phyloP scores from a whole-genome alignment of 306 rosid genomes.

The Casuarina cunninghamiana region DNA sequence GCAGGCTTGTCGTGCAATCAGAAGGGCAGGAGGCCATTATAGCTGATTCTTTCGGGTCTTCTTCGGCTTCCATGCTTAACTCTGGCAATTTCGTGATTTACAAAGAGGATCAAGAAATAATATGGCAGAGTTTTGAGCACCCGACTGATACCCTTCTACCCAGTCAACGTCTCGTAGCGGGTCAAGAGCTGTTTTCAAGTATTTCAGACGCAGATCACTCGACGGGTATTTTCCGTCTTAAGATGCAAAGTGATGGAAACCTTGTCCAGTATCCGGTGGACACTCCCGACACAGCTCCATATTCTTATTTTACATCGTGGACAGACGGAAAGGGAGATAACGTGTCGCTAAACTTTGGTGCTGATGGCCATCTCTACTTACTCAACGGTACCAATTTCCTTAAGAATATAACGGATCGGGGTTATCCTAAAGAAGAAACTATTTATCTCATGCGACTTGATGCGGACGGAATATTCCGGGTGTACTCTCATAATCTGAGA shows the following conservation, averaged over 20 bases:
- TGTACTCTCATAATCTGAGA: not conserved
- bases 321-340: not conserved
- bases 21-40: not conserved
- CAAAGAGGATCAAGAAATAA: not conserved
- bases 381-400: not conserved
- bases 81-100: conserved; percentile 30
- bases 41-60: not conserved
- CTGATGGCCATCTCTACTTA: not conserved
- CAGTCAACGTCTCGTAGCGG: not conserved
- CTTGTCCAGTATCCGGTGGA: conserved; percentile 28
- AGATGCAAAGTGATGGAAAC: conserved; percentile 26
- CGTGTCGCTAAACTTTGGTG: conserved; percentile 15
- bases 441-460: not conserved
- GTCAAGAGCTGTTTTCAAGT: conserved; percentile 2
- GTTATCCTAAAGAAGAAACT: not conserved
- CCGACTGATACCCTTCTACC: conserved; percentile 33
- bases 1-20: conserved; percentile 18
- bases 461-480: not conserved
- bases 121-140: conserved; percentile 24
- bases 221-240: conserved; percentile 14
- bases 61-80: conserved; percentile 24
- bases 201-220: conserved; percentile 18
- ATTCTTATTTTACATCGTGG: not conserved
- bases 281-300: not conserved
- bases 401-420: not conserved